Evolutionary conservation across 1,284 basidiomycete genomes (phyloP), one percentile per base, ranked within the genome.

Genomic region (Cryptococcus jaspeensis): DNA sequence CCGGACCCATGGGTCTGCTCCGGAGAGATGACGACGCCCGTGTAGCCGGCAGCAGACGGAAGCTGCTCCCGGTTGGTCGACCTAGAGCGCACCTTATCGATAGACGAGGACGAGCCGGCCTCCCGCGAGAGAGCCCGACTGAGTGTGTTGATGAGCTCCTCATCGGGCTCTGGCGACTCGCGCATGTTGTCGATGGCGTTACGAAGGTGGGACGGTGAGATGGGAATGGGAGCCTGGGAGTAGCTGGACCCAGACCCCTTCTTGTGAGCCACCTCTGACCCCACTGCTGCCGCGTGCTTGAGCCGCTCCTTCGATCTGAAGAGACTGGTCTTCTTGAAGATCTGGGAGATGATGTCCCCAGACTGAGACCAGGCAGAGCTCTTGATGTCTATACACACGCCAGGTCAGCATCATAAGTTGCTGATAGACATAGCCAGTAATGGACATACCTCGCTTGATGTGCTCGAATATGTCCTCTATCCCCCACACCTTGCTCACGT

Each of bases 401-500:
- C 22, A 28, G 16, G 22, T 36, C 22, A n/a, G 43, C 18, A 16
- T 16, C n/a, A 2, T 13, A 40, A 15, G 13, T 13, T 20, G 18
- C 39, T 35, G 16, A 16, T 16, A 28, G 5, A 25, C 16, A 8
- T 8, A 16, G 20, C 16, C 12, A 23, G 16, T 7, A 20, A 32
- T 3, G 16, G 0, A 28, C 23, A 37, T 85, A 62, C 87, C 89
- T 80, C 87, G 85, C 73, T 88, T 89, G 49, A 92, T 87, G 49
- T 84, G 85, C 63, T 90, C 85, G 16, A 91, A 86, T 36, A 93
- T 70, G 59, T 92, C 89, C 71, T 90, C 87, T 63, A 90, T 90
- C 82, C 90, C 77, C 84, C 86, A 92, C 0, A 91, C 92, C 74
- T 90, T 87, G 72, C 94, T 92, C 62, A 85, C 84, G 75, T 92